Percentiles rank a stretch among this genome's conserved stretches.
phyloP scores from a whole-genome alignment of 257 asterid genomes.

The Echites panduratus region DNA sequence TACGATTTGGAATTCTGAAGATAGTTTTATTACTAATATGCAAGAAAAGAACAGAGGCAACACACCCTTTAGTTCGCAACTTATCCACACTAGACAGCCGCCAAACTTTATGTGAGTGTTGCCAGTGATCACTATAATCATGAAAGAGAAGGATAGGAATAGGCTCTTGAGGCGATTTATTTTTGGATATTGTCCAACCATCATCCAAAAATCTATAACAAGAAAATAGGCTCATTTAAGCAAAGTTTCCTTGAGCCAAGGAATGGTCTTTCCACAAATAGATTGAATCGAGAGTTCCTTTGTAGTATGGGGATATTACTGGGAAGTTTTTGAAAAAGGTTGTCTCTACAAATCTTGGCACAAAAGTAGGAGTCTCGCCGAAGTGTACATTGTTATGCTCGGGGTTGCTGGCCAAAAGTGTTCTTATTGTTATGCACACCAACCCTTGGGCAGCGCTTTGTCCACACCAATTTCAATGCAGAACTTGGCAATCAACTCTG shows the following conservation, averaged over 20 bases:
- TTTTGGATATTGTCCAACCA: background rate
- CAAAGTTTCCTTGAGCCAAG: background rate
- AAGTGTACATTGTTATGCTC: too few relatives aligned
- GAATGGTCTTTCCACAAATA: background rate
- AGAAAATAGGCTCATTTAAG: background rate
- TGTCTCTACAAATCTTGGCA: too few relatives aligned
- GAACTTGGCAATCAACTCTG: constrained; percentile 43
- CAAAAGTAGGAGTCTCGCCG: too few relatives aligned
- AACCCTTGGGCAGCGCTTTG: constrained; percentile 62
- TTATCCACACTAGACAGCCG: background rate
- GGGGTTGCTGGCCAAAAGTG: constrained; percentile 22
- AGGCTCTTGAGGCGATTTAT: background rate
- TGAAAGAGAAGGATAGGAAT: background rate
- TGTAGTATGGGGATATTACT: too few relatives aligned
- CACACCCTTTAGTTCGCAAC: background rate
- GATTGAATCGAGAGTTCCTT: too few relatives aligned
- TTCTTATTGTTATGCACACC: constrained; percentile 92
- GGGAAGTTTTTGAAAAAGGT: too few relatives aligned
- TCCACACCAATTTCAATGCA: constrained; percentile 62
- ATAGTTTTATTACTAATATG: background rate
- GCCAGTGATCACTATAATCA: background rate
- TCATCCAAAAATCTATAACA: background rate
- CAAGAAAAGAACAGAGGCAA: background rate
- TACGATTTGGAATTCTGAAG: background rate
- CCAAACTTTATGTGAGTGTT: background rate